Conservation (phyloP, 768 basidiomycete species). For the Lentinula edodes region DNA sequence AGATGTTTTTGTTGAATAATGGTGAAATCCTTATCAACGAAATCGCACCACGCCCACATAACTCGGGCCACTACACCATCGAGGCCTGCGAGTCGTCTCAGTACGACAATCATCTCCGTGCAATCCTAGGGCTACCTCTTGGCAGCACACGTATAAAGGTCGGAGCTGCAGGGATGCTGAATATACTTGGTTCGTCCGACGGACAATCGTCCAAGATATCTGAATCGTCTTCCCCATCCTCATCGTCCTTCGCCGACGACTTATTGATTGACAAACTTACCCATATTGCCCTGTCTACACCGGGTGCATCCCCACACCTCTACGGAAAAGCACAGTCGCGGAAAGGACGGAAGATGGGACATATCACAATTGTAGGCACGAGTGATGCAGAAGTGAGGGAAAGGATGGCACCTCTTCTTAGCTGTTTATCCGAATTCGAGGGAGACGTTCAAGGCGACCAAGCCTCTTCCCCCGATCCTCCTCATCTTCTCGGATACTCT, state of each 20-base stretch:
- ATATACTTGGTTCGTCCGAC: conserved; percentile 63
- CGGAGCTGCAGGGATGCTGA: conserved; percentile 87
- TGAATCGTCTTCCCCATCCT: neutral
- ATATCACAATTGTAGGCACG: conserved; percentile 82
- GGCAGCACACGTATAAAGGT: conserved; percentile 87
- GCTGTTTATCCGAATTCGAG: conserved; percentile 37
- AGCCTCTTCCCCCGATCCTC: conserved; percentile 47
- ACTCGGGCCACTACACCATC: conserved; percentile 98
- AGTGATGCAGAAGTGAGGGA: conserved; percentile 70
- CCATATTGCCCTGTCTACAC: conserved; percentile 46
- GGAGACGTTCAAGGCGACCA: neutral
- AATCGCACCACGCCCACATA: conserved; percentile 96
- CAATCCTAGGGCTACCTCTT: conserved; percentile 85
- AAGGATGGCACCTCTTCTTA: conserved; percentile 70
- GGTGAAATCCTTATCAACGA: conserved; percentile 92
- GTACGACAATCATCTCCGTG: conserved; percentile 95
- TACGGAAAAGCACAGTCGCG: conserved; percentile 93
- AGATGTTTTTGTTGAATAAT: conserved; percentile 91
- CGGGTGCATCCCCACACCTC: conserved; percentile 80
- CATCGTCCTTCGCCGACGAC: conserved; percentile 52
- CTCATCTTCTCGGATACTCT: conserved; percentile 46
- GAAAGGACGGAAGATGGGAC: conserved; percentile 96
- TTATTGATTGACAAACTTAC: conserved; percentile 51
- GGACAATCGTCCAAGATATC: too few species aligned
- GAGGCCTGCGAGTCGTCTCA: conserved; percentile 96